A percentile compares a stretch with the other conserved stretches of the same genome.
These are phyloP conservation scores for Pseudonitzschia pungens DNA, from an alignment of 108 stramenopile genomes.

Conservation along the genomic window DNA sequence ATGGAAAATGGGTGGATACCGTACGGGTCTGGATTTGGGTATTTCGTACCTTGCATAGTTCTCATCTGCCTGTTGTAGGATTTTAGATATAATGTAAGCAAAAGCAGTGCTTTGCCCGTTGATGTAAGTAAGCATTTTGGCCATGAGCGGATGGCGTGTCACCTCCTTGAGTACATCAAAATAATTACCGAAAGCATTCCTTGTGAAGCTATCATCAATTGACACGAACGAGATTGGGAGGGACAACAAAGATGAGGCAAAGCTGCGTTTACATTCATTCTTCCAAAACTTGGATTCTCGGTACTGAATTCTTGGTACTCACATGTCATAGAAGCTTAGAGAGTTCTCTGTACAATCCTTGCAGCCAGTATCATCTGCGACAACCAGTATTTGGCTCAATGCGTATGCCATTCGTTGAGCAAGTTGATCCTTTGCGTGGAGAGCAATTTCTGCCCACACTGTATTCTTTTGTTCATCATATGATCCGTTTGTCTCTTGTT, in stretches of 20 bases:
- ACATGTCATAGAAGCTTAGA: neutral
- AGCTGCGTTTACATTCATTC: neutral
- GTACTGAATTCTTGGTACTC: neutral
- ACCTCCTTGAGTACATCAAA: conserved; percentile 61
- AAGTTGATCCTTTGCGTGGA: conserved; percentile 50
- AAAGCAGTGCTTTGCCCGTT: conserved; percentile 48
- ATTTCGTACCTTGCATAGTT: conserved; percentile 17
- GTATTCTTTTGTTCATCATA: neutral
- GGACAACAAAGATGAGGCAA: neutral
- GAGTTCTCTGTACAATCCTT: neutral
- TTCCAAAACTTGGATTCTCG: no score
- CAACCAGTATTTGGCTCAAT: conserved; percentile 55
- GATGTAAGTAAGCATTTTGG: conserved; percentile 48
- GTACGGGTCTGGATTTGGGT: no score
- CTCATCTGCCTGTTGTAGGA: neutral
- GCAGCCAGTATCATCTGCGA: neutral
- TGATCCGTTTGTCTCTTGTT: conserved; percentile 31
- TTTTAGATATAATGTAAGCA: conserved; percentile 20
- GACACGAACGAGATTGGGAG: neutral
- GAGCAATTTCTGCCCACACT: neutral
- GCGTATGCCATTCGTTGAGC: conserved; percentile 81
- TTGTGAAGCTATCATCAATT: conserved; percentile 56
- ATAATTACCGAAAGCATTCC: conserved; percentile 78
- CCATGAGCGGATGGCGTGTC: conserved; percentile 55
- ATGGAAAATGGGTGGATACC: no score